A percentile compares a stretch with the other conserved stretches of the same genome.
Evolutionary conservation across 202 grass and related monocot genomes (phyloP).

Genomic region (Panicum virgatum): DNA sequence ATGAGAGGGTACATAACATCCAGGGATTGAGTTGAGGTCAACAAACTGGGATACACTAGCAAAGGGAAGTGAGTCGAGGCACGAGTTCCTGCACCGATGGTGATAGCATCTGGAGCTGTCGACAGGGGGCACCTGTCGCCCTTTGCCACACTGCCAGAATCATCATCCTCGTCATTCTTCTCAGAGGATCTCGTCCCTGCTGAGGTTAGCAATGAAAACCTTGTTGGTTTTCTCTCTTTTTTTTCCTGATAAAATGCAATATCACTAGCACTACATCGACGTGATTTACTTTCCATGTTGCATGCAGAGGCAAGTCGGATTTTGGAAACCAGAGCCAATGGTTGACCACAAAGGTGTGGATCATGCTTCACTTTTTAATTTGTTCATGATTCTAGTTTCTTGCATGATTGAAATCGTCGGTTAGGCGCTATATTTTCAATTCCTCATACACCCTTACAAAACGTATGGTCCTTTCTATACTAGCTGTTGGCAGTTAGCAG

Average conservation of each 20-base stretch:
- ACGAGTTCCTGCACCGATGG: slow-evolving; percentile 35
- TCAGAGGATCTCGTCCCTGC: slow-evolving; percentile 58
- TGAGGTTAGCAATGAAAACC: slow-evolving; percentile 33
- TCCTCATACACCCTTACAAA: slow-evolving; percentile 28
- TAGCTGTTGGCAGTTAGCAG: slow-evolving; percentile 35
- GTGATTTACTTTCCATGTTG: slow-evolving; percentile 32
- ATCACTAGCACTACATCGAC: neutral
- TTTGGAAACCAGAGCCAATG: slow-evolving; percentile 64
- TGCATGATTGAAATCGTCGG: slow-evolving; percentile 17
- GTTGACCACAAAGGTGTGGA: slow-evolving; percentile 52
- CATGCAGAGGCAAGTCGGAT: slow-evolving; percentile 55
- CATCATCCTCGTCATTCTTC: slow-evolving; percentile 58
- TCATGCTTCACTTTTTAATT: slow-evolving; percentile 24
- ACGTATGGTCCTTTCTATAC: slow-evolving; percentile 19
- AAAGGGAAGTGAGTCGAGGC: neutral
- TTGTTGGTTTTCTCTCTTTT: neutral
- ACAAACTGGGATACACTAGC: neutral
- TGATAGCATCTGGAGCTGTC: slow-evolving; percentile 54
- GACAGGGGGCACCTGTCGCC: slow-evolving; percentile 45
- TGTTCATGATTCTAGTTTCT: slow-evolving; percentile 39
- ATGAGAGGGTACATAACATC: slow-evolving; percentile 9
- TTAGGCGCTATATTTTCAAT: slow-evolving; percentile 33
- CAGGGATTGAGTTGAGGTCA: slow-evolving; percentile 36
- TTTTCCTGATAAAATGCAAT: slow-evolving; percentile 11
- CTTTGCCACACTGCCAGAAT: slow-evolving; percentile 36